Evolutionary conservation across 768 basidiomycete species (phyloP), one percentile per base, ranked within the genome.

Genomic region (Russula vinacea): DNA sequence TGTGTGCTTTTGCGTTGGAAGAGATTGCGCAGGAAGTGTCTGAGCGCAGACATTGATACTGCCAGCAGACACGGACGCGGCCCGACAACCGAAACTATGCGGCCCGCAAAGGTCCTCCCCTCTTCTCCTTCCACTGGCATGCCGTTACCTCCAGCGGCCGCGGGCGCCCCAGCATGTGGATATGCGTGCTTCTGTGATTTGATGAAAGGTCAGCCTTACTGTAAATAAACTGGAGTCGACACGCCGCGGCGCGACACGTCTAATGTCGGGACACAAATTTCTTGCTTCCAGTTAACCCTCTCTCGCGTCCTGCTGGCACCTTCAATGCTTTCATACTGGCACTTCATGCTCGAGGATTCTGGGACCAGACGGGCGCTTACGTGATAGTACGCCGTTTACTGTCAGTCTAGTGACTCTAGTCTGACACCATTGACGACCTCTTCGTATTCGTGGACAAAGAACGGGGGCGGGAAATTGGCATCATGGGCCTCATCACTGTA

Each of bases 341-440:
- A n/a, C 29, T 74, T 5, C 78, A 81, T 55, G 74, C 67, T 19
- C 61, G 70, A 14, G 39, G 62, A 7, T 67, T 3, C 67, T 70
- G 72, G 67, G 61, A 73, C 7, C 68, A 67, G 35, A 60, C 17
- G 9, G 2, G 19, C 16, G 7, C 42, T 19, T 42, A 7, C 17
- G 42, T 19, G n/a, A n/a, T n/a, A n/a, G n/a, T 19, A 42, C 29
- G 29, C 29, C 29, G 29, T 29, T 29, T 29, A 5, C 29, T 29
- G 29, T 29, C 29, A 29, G 29, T 29, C 29, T 29, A 29, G 29
- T 29, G 29, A 29, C 29, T 29, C 29, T 29, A 29, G 29, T 5
- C 29, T 29, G 29, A 29, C 35, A 10, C 35, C 35, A 35, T 35
- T 35, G 8, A 35, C 35, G 35, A 35, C 35, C 35, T 35, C 35